Conservation (phyloP, 306 rosid genomes). For the Quercus dentata region DNA sequence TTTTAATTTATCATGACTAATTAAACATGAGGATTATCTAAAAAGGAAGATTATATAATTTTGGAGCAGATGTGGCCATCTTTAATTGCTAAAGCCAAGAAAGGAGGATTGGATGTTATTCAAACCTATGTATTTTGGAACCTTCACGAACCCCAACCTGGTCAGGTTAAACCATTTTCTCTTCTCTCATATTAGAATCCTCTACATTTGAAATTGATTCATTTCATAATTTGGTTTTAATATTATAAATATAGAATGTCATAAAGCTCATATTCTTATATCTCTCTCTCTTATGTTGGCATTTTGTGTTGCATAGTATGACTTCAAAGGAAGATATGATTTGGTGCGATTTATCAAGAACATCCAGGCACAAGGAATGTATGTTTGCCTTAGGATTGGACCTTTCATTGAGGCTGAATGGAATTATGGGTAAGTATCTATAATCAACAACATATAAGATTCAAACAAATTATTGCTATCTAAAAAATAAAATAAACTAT, state of each 20-base stretch:
- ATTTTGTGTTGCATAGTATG: slow-evolving; percentile 40
- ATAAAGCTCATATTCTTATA: too few relatives aligned
- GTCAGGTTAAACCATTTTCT: slow-evolving; percentile 19
- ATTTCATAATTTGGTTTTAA: too few relatives aligned
- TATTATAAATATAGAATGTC: too few relatives aligned
- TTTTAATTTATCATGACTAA: slow-evolving; percentile 18
- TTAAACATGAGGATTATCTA: slow-evolving; percentile 11
- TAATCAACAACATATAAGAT: too few relatives aligned
- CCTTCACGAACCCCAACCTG: slow-evolving; percentile 73
- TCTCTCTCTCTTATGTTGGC: background rate
- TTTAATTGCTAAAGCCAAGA: slow-evolving; percentile 78
- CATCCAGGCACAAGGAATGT: slow-evolving; percentile 67
- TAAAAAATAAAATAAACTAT: too few relatives aligned
- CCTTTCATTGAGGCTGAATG: slow-evolving; percentile 93
- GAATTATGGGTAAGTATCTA: slow-evolving; percentile 60
- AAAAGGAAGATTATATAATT: background rate
- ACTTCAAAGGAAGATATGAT: slow-evolving; percentile 65
- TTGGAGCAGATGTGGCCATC: slow-evolving; percentile 81
- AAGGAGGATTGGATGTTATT: slow-evolving; percentile 83
- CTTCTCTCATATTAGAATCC: background rate
- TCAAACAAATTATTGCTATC: too few relatives aligned
- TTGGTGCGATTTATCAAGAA: slow-evolving; percentile 65
- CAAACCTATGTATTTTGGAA: slow-evolving; percentile 97
- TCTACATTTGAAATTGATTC: too few relatives aligned
- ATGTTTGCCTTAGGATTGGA: slow-evolving; percentile 80